phyloP scores from a whole-genome alignment of 345 rosid genomes.

The Brassica juncea region DNA sequence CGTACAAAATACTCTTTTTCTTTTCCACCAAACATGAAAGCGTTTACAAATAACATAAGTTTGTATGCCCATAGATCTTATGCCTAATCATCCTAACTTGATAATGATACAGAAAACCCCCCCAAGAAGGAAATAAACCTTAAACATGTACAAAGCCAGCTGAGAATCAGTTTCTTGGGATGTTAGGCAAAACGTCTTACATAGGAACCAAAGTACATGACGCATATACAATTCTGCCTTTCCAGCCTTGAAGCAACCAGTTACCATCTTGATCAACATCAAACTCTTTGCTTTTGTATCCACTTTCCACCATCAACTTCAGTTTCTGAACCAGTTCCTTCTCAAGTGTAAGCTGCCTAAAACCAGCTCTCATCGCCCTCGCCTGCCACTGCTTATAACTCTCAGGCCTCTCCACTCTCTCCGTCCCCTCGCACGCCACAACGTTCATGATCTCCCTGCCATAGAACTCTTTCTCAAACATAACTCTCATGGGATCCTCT shows the following conservation, averaged over 20 bases:
- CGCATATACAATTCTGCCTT: slow-evolving; percentile 64
- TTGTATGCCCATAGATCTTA: not conserved
- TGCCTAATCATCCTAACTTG: not conserved
- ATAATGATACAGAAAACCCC: not conserved
- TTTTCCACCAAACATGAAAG: not conserved
- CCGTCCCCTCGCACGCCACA: slow-evolving; percentile 76
- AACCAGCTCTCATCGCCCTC: slow-evolving; percentile 63
- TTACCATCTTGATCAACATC: slow-evolving; percentile 54
- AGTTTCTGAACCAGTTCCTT: slow-evolving; percentile 47
- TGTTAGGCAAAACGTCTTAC: slow-evolving; percentile 25
- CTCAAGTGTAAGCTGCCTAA: slow-evolving; percentile 55
- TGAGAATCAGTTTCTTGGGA: not conserved
- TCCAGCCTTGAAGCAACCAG: slow-evolving; percentile 90
- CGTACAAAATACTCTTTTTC: not conserved
- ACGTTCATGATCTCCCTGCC: slow-evolving; percentile 66
- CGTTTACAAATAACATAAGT: not conserved
- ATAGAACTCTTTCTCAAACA: slow-evolving; percentile 63
- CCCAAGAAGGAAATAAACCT: not conserved
- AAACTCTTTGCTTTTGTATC: slow-evolving; percentile 58
- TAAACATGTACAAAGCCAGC: slow-evolving; percentile 8
- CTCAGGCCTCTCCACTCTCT: slow-evolving; percentile 84
- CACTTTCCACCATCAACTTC: slow-evolving; percentile 38
- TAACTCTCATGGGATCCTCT: slow-evolving; percentile 55
- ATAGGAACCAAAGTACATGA: slow-evolving; percentile 62
- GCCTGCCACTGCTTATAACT: slow-evolving; percentile 79